Evolutionary conservation across 2,329 filamentous ascomycete genomes (phyloP).

Genomic region (Xylaria sp.): DNA sequence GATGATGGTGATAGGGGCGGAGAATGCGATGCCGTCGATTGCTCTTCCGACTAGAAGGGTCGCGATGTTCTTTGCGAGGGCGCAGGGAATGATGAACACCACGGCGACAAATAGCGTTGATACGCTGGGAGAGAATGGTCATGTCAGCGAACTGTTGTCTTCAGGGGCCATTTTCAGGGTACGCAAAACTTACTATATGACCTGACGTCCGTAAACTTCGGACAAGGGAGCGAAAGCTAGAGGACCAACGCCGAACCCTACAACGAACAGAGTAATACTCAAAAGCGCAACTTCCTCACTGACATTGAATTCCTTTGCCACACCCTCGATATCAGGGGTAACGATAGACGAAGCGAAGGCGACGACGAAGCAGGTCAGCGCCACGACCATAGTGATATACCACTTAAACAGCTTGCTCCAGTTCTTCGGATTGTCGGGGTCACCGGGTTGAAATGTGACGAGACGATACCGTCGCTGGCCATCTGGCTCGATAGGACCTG

Average conservation of each 20-base stretch:
- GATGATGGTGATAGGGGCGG: conserved; percentile 86
- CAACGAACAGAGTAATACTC: conserved; percentile 79
- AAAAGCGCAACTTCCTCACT: conserved; percentile 79
- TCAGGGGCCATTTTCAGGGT: not conserved
- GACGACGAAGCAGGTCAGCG: conserved; percentile 78
- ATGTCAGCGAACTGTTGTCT: not conserved
- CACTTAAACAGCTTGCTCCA: conserved; percentile 83
- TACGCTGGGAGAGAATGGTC: conserved; percentile 46
- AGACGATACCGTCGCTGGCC: conserved; percentile 58
- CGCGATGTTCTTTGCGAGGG: conserved; percentile 78
- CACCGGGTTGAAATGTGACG: conserved; percentile 76
- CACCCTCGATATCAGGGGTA: conserved; percentile 77
- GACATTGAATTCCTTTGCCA: conserved; percentile 72
- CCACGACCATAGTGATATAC: conserved; percentile 88
- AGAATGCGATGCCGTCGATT: conserved; percentile 86
- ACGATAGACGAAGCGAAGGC: conserved; percentile 79
- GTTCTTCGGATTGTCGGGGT: conserved; percentile 86
- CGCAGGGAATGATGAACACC: conserved; percentile 83
- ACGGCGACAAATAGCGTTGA: conserved; percentile 76
- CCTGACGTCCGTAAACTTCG: conserved; percentile 77
- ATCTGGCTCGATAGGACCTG: conserved; percentile 53
- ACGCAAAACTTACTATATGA: conserved; percentile 66
- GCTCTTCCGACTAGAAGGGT: conserved; percentile 81
- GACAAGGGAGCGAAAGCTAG: conserved; percentile 83
- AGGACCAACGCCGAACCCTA: conserved; percentile 85